These are phyloP conservation scores for Didymella segeticola DNA, from an alignment of 2,329 filamentous ascomycete species.

Conservation along the genomic window DNA sequence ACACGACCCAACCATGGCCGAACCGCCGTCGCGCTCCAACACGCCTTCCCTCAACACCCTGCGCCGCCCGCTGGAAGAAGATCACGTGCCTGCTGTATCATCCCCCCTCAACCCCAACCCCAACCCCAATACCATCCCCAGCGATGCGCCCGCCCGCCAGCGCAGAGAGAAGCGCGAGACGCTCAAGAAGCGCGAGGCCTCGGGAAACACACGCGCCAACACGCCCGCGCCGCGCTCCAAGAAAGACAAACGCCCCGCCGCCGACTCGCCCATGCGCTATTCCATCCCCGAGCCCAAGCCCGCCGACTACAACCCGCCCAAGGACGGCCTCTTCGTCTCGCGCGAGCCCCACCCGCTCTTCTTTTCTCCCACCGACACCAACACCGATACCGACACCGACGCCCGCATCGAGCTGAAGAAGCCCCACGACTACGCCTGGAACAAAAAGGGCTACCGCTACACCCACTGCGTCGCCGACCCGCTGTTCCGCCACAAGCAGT, in stretches of 20 bases:
- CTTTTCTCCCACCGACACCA: too few species aligned
- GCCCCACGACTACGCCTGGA: slow-evolving; percentile 63
- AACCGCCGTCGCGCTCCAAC: slow-evolving; percentile 45
- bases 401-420: slow-evolving; percentile 56
- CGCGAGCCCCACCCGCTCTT: slow-evolving; percentile 55
- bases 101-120: slow-evolving; percentile 72
- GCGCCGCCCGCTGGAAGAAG: slow-evolving; percentile 72
- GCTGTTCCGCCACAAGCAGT: slow-evolving; percentile 82
- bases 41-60: slow-evolving; percentile 57
- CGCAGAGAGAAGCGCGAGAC: slow-evolving; percentile 61
- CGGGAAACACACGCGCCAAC: slow-evolving; percentile 46
- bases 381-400: too few species aligned
- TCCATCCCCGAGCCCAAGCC: slow-evolving; percentile 56
- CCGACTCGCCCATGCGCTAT: slow-evolving; percentile 59
- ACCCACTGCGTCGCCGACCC: slow-evolving; percentile 90
- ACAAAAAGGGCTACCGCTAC: slow-evolving; percentile 81
- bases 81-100: slow-evolving; percentile 72
- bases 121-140: not conserved
- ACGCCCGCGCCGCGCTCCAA: slow-evolving; percentile 51
- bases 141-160: slow-evolving; percentile 52
- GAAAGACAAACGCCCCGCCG: slow-evolving; percentile 44
- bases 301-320: slow-evolving; percentile 58
- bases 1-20: slow-evolving; percentile 40
- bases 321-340: slow-evolving; percentile 54
- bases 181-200: slow-evolving; percentile 60